Conservation (phyloP, 345 rosid species). For the Hypericum androsaemum region DNA sequence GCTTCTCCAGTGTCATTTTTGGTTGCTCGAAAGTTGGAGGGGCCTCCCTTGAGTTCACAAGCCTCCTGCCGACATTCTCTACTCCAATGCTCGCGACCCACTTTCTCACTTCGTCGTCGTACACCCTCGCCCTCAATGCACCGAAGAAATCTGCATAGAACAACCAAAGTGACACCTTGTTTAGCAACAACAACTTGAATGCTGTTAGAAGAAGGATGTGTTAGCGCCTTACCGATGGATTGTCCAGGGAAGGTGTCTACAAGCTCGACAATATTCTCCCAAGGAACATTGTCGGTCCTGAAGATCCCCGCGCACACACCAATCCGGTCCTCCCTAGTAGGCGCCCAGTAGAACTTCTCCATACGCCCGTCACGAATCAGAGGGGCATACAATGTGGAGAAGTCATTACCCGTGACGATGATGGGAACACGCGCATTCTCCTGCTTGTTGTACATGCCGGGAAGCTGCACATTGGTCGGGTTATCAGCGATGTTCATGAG, state of each 20-base stretch:
- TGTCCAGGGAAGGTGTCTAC: slow-evolving; percentile 49
- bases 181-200: not conserved
- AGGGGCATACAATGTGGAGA: slow-evolving; percentile 51
- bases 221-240: slow-evolving; percentile 33
- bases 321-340: slow-evolving; percentile 43
- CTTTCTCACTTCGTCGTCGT: slow-evolving; percentile 48
- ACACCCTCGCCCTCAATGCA: slow-evolving; percentile 44
- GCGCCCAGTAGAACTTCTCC: slow-evolving; percentile 62
- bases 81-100: slow-evolving; percentile 38
- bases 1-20: slow-evolving; percentile 32
- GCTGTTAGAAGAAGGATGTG: not conserved
- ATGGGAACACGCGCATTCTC: slow-evolving; percentile 49
- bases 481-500: slow-evolving; percentile 59
- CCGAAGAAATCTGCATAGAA: slow-evolving; percentile 39
- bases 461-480: slow-evolving; percentile 52
- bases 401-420: slow-evolving; percentile 48
- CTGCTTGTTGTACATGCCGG: slow-evolving; percentile 44
- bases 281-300: slow-evolving; percentile 26
- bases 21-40: slow-evolving; percentile 52
- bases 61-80: slow-evolving; percentile 32
- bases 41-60: slow-evolving; percentile 42
- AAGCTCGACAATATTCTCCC: slow-evolving; percentile 37
- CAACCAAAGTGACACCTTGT: no score
- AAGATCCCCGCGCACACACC: slow-evolving; percentile 46
- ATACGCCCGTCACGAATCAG: slow-evolving; percentile 52